These are phyloP conservation scores for Fusarium burgessii DNA, from an alignment of 2,329 filamentous ascomycete species.

Conservation along the genomic window DNA sequence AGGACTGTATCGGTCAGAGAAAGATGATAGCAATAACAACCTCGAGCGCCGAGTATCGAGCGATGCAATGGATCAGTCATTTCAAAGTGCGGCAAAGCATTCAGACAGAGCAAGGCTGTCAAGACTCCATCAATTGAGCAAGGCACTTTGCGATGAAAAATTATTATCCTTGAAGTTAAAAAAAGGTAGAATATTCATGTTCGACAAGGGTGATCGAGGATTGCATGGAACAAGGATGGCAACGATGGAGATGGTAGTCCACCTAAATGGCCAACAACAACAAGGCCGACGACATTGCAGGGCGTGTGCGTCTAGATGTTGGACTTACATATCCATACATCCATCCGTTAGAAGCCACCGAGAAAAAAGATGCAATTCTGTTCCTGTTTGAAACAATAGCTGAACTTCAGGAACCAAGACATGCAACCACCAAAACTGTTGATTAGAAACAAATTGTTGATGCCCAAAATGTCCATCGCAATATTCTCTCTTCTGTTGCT, in stretches of 20 bases:
- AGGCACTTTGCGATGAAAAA: constrained; percentile 23
- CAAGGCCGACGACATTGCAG: constrained; percentile 37
- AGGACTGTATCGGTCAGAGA: constrained; percentile 8
- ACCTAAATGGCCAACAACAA: constrained; percentile 34
- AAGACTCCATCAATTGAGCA: constrained; percentile 13
- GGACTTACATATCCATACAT: constrained; percentile 26
- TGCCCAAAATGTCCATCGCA: constrained; percentile 25
- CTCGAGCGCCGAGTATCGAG: constrained; percentile 8
- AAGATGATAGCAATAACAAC: not conserved
- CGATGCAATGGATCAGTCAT: constrained; percentile 22
- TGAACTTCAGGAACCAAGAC: constrained; percentile 7
- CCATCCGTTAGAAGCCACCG: not conserved
- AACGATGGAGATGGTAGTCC: constrained; percentile 40
- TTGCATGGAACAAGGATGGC: constrained; percentile 42
- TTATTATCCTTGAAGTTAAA: constrained; percentile 6
- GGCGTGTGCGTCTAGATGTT: constrained; percentile 35
- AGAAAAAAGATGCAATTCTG: constrained; percentile 9
- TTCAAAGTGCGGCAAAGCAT: constrained; percentile 12
- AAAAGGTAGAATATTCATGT: constrained; percentile 34
- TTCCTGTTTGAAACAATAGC: constrained; percentile 16
- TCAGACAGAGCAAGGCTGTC: constrained; percentile 11
- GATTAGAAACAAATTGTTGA: constrained; percentile 22
- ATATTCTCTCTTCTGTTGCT: constrained; percentile 12
- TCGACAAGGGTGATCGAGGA: constrained; percentile 35
- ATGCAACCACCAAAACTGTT: not conserved